Conservation (phyloP, 1,139 yeast species). For the Kurtzmaniella quercitrusa region DNA sequence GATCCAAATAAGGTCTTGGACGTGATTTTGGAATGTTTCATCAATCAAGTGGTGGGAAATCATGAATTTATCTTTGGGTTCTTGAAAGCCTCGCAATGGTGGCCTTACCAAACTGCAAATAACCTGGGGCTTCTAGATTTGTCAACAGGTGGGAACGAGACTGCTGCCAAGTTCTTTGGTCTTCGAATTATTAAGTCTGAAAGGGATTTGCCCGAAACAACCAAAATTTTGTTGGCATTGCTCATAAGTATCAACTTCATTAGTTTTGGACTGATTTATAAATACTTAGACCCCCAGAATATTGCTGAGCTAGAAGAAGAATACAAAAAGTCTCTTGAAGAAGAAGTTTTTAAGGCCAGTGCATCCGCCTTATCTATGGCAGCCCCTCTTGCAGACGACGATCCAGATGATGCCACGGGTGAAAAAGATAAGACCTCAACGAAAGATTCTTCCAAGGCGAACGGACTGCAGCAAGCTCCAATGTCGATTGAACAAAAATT, state of each 20-base stretch:
- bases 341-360: constrained; percentile 58
- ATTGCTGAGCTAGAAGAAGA: constrained; percentile 40
- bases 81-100: constrained; percentile 55
- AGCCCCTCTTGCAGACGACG: constrained; percentile 74
- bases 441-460: constrained; percentile 1
- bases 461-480: not conserved
- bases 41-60: constrained; percentile 41
- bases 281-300: constrained; percentile 42
- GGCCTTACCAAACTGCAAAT: constrained; percentile 50
- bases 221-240: constrained; percentile 44
- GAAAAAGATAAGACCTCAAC: not conserved
- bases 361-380: constrained; percentile 86
- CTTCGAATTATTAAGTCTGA: constrained; percentile 43
- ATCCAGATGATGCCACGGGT: constrained; percentile 33
- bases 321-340: constrained; percentile 53
- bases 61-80: constrained; percentile 46
- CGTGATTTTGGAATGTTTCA: constrained; percentile 49
- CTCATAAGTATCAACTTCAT: constrained; percentile 69
- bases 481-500: constrained; percentile 16
- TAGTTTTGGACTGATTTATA: constrained; percentile 59
- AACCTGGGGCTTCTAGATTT: constrained; percentile 25
- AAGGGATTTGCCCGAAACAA: constrained; percentile 41
- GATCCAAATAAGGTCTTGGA: constrained; percentile 76
- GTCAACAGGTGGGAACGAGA: constrained; percentile 43
- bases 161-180: constrained; percentile 59